Base-by-base conservation (phyloP, 768 basidiomycete species). In the Panaeolus papilionaceus region DNA sequence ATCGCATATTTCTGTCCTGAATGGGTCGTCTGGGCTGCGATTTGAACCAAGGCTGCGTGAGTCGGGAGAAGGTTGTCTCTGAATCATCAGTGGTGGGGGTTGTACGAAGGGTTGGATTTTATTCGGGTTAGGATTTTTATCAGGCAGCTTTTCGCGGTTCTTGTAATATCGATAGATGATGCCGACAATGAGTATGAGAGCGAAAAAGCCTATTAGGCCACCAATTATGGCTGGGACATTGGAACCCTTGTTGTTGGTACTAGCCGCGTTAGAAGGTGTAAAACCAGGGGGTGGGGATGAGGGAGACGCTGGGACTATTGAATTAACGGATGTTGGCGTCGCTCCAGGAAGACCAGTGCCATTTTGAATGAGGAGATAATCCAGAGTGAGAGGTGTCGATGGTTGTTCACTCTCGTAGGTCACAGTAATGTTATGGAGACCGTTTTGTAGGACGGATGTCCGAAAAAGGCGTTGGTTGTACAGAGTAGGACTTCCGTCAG, bases 351-450 rank as follows among this genome's bases (percentile, higher is more conserved):
- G 26, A 4, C 54, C 54, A 14, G 65, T 67, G 20, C 67, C 70
- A 42, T 70, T 70, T 58, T 74, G 70, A 23, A 77, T 64, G 33
- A 74, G 64, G 39, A 77, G 51, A 63, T 73, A 67, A 4, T 37
- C 63, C 10, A 77, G 67, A 12, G 68, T 69, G 45, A 77, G 68
- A 40, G 76, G 75, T n/a, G 72, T 73, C 3, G 74, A 69, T 1
- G 38, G 67, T 11, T 64, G 54, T 38, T 66, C 54, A 33, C 75
- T 68, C 38, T 71, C 37, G 40, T 70, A 74, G 23, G 63, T 69
- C 18, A 75, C 74, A 33, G 47, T 66, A 14, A 77, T 49, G 0
- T 64, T 71, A 49, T 77, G 76, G 28, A 45, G 61, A 28, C 71
- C 75, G 4, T 66, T 62, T 18, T 70, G 20, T 20, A 75, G 71